Conservation (phyloP, 1,139 yeast genomes). For the Lipomyces yarrowii region DNA sequence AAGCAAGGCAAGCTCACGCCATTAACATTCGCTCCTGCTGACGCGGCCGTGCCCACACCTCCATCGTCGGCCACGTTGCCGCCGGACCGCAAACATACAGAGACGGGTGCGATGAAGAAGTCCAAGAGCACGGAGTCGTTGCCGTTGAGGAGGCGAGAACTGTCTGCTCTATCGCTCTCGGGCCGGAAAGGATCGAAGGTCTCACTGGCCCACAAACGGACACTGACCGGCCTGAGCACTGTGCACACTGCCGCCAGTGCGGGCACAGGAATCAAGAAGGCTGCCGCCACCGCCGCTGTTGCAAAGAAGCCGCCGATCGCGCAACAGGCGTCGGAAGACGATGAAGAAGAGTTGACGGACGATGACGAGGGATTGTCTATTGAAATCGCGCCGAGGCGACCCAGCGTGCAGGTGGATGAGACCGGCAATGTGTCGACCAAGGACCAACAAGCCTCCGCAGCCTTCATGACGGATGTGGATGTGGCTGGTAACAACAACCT, state of each 20-base stretch:
- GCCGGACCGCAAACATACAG: not conserved
- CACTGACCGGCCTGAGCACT: conserved; percentile 5
- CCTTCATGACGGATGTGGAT: conserved; percentile 15
- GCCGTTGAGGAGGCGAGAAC: conserved; percentile 7
- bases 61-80: conserved; percentile 12
- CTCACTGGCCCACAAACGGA: conserved; percentile 21
- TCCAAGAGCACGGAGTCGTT: conserved; percentile 26
- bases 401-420: not conserved
- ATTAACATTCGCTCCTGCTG: conserved; percentile 5
- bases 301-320: not conserved
- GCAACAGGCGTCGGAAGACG: conserved; percentile 5
- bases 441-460: conserved; percentile 9
- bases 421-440: not conserved
- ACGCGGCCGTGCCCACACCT: conserved; percentile 8
- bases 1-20: conserved; percentile 22
- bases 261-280: conserved; percentile 6
- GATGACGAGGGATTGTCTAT: conserved; percentile 26
- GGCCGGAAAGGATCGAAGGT: conserved; percentile 25
- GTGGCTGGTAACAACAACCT: conserved; percentile 6
- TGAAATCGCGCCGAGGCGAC: conserved; percentile 20
- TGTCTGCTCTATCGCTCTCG: conserved; percentile 23
- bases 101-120: conserved; percentile 12
- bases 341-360: conserved; percentile 11
- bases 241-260: not conserved
- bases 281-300: not conserved